These are phyloP conservation scores for Tetrapisispora namnaoensis DNA, from an alignment of 805 yeast genomes.

Conservation along the genomic window DNA sequence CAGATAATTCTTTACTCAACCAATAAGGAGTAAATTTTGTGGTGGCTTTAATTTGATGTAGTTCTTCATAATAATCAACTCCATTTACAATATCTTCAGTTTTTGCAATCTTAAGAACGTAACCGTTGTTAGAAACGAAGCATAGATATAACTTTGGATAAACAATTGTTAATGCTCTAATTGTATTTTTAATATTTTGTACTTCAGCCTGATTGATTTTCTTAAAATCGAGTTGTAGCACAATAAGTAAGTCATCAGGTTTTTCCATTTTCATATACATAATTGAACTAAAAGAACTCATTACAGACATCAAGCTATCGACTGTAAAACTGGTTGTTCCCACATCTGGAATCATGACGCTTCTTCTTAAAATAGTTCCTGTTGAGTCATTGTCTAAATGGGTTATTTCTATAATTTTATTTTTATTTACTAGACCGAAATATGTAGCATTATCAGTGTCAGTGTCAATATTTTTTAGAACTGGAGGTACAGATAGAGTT, in stretches of 20 bases:
- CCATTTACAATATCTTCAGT: not conserved
- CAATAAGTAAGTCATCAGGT: conserved; percentile 20
- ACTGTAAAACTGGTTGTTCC: not conserved
- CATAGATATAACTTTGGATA: conserved; percentile 13
- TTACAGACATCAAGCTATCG: conserved; percentile 12
- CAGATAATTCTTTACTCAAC: conserved; percentile 10
- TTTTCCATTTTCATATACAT: conserved; percentile 20
- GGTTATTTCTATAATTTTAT: conserved; percentile 13
- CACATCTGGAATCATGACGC: conserved; percentile 5
- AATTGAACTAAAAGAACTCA: conserved; percentile 24
- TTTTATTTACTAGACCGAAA: conserved; percentile 13
- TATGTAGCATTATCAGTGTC: conserved; percentile 7
- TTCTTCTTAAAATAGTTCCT: conserved; percentile 19
- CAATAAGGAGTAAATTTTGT: conserved; percentile 12
- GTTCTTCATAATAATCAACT: not conserved
- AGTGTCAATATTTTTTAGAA: conserved; percentile 6
- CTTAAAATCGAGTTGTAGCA: conserved; percentile 22
- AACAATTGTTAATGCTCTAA: conserved; percentile 16
- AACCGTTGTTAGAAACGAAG: conserved; percentile 14
- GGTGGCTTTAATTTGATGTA: not conserved
- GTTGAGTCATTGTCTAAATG: conserved; percentile 10
- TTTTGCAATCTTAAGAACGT: conserved; percentile 7
- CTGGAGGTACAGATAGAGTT: conserved; percentile 20
- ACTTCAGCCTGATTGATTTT: conserved; percentile 7
- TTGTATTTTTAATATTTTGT: conserved; percentile 13